Evolutionary conservation across 2,329 filamentous ascomycete genomes (phyloP).

Genomic region (Fusarium pseudograminearum): DNA sequence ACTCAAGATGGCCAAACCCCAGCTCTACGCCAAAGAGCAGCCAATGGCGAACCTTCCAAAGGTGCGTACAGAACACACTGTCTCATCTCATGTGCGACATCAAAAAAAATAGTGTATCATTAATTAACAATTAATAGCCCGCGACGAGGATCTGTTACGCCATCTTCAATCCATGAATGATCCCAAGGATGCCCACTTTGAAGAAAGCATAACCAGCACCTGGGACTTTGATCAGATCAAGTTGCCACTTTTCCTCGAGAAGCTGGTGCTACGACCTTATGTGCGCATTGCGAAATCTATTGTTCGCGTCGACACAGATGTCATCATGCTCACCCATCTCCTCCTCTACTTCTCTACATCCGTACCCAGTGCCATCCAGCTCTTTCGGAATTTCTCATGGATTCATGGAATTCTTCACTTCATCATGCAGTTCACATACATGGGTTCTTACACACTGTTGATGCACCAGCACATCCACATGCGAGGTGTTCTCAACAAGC

Average conservation of each 20-base stretch:
- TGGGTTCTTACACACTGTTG: slow-evolving; percentile 81
- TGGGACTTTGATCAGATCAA: slow-evolving; percentile 38
- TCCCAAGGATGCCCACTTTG: slow-evolving; percentile 34
- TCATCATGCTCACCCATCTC: slow-evolving; percentile 82
- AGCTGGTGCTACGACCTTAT: slow-evolving; percentile 68
- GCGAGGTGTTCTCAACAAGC: slow-evolving; percentile 72
- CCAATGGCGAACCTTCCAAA: slow-evolving; percentile 2
- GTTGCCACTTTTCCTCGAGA: slow-evolving; percentile 26
- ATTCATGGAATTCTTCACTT: slow-evolving; percentile 75
- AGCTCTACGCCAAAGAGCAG: background rate
- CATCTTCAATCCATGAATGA: slow-evolving; percentile 34
- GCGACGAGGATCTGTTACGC: slow-evolving; percentile 30
- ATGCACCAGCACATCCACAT: slow-evolving; percentile 89
- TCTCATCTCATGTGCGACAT: background rate
- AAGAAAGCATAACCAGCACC: slow-evolving; percentile 26
- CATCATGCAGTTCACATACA: slow-evolving; percentile 74
- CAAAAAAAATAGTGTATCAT: slow-evolving; percentile 1
- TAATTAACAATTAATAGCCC: slow-evolving; percentile 1
- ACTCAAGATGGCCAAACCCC: slow-evolving; percentile 3
- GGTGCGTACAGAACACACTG: slow-evolving; percentile 11
- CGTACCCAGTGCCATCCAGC: slow-evolving; percentile 73
- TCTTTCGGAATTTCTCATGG: slow-evolving; percentile 76
- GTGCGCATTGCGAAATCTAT: slow-evolving; percentile 64
- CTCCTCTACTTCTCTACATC: slow-evolving; percentile 77
- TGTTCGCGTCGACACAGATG: slow-evolving; percentile 76